Base-by-base conservation (phyloP, 2,329 filamentous ascomycete species). In the Ciborinia camelliae region DNA sequence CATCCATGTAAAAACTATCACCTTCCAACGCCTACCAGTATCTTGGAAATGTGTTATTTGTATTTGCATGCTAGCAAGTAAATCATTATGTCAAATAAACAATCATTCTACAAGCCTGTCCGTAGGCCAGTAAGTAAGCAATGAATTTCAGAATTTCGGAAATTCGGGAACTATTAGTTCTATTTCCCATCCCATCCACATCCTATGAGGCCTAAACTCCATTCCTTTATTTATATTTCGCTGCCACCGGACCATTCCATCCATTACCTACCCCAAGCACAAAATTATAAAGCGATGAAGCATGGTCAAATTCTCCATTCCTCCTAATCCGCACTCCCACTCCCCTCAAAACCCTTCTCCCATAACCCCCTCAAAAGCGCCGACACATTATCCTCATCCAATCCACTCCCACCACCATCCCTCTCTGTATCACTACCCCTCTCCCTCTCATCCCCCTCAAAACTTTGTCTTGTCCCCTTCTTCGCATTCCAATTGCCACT, bases 341-440 rank as follows among this genome's bases (percentile, higher is more conserved):
- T 82, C 65, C 50, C 50, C 70, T 86, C 83, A 74, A 81, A 77
- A 57, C 79, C 83, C 78, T 84, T 87, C 53, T 88, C 85, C 86
- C 86, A 88, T 57, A 88, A 74, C 67, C 82, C 84, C 63, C 85
- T 78, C 62, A 88, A 75, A 51, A 87, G 70, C 5, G 81, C 77
- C 1, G 80, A 76, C 0, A 83, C 81, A 12, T 79, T 80, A 57
- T 71, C 72, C 57, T 83, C 50, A 10, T 63, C 66, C 14, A 70
- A 68, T 63, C 68, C 71, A 70, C n/a, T 64, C 66, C 48, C 64
- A 61, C 30, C 57, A 66, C 39, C 28, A 51, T 47, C 62, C 26
- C 32, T 54, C 26, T 64, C 62, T 14, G 45, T 45, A 30, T 60
- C 52, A 47, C 69, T 48, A 39, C 71, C 59, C 82, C 52, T 59